Conservation (phyloP, 495 filamentous ascomycete genomes). For the Penicillium samsonianum region DNA sequence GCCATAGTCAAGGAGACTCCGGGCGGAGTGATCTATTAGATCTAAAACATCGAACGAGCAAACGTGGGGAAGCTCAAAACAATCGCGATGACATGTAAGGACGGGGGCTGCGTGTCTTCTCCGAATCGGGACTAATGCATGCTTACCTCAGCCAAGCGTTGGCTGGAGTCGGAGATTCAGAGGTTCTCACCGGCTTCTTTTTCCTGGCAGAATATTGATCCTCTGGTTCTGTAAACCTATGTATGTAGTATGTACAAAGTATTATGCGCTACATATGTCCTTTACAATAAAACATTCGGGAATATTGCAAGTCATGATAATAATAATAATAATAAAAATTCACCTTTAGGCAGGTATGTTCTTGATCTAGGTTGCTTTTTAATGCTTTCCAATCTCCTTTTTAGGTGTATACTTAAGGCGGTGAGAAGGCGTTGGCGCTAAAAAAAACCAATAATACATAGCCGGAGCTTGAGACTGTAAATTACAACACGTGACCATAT, state of each 20-base stretch:
- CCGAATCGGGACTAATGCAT: constrained; percentile 27
- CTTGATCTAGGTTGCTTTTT: background rate
- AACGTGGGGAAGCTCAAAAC: constrained; percentile 13
- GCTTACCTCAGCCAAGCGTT: constrained; percentile 9
- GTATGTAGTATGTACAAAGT: too few relatives aligned
- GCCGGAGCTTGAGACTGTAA: background rate
- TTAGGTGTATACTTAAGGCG: background rate
- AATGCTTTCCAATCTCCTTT: background rate
- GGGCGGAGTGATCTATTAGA: constrained; percentile 34
- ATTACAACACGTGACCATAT: constrained; percentile 21
- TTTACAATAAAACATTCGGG: too few relatives aligned
- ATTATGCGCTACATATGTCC: too few relatives aligned
- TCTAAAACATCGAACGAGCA: constrained; percentile 38
- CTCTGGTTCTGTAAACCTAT: background rate
- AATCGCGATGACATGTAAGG: constrained; percentile 11
- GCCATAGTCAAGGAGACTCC: constrained; percentile 49
- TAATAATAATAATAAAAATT: background rate
- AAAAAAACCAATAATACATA: background rate
- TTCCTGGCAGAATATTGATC: background rate
- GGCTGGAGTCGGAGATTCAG: too few relatives aligned
- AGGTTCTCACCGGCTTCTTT: background rate
- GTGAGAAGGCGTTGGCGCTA: background rate
- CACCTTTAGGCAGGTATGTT: background rate
- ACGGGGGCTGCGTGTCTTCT: constrained; percentile 30
- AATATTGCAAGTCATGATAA: background rate